Evolutionary conservation across 2,329 filamentous ascomycete species (phyloP).

Genomic region (Alternaria sp.): DNA sequence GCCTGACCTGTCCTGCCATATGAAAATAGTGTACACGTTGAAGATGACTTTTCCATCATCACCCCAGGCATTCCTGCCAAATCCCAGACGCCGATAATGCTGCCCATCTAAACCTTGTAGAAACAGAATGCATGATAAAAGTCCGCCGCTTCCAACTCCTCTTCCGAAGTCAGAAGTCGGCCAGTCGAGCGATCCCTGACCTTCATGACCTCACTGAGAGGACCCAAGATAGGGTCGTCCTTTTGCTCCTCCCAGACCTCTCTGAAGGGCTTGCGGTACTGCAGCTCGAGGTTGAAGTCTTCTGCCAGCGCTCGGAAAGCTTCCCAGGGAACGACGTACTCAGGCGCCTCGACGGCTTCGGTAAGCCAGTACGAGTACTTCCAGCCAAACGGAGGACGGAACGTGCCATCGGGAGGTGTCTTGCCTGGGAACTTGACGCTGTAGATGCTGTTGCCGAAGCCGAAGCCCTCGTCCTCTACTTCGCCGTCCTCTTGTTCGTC

Average conservation of each 20-base stretch:
- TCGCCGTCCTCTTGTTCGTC: conserved; percentile 54
- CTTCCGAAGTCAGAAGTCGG: conserved; percentile 72
- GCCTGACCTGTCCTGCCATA: not conserved
- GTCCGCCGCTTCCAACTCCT: conserved; percentile 84
- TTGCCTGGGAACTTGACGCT: conserved; percentile 84
- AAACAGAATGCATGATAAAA: conserved; percentile 98
- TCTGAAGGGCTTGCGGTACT: conserved; percentile 88
- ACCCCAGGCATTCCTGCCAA: not conserved
- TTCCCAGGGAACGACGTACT: conserved; percentile 98
- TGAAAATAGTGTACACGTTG: not conserved
- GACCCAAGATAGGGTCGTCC: conserved; percentile 79
- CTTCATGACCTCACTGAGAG: conserved; percentile 93
- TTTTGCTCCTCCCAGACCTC: conserved; percentile 94
- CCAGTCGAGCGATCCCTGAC: conserved; percentile 76
- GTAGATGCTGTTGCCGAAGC: conserved; percentile 95
- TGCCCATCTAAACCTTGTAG: conserved; percentile 75
- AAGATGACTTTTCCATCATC: not conserved
- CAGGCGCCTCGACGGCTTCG: conserved; percentile 94
- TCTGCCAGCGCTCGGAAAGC: conserved; percentile 94
- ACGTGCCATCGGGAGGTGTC: conserved; percentile 84
- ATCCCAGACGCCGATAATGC: conserved; percentile 5
- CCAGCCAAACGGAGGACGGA: conserved; percentile 95
- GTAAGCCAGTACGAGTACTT: conserved; percentile 97
- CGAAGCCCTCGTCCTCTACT: conserved; percentile 55
- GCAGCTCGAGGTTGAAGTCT: conserved; percentile 93